Evolutionary conservation across 768 basidiomycete species (phyloP), one percentile per base, ranked within the genome.

Genomic region (Lactarius hengduanensis): DNA sequence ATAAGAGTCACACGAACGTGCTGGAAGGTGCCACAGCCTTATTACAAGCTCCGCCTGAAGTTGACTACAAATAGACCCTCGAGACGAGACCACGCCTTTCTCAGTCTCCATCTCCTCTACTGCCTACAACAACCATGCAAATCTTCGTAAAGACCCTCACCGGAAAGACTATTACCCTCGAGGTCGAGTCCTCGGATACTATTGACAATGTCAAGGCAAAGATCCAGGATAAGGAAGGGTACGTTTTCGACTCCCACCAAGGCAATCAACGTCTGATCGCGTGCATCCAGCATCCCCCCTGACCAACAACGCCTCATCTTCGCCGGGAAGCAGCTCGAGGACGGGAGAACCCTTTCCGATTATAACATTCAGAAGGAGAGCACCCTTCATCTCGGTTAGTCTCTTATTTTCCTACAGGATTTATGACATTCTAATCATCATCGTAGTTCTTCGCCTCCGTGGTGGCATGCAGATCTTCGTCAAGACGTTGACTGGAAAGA

Each of bases 151-250:
- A 85, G 79, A 82, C 81, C 41, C 79, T 83, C 65, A 90, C 88
- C 60, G 88, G 88, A 66, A 90, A 91, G 84, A 91, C 88, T 71
- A 88, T 89, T 77, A 88, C 87, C 61, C 84, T 88, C 63, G 87
- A 88, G 80, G 86, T 87, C 58, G 87, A 87, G 77, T 86, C 85
- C 55, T 87, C 86, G 3, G 86, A 87, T 74, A 87, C 86, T 67
- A 87, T 88, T 67, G 86, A 87, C 72, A 87, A 87, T 62, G 86
- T 87, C 60, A 88, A 87, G 79, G 84, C 87, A 73, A 92, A 92
- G 85, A 92, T 92, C 73, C 91, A 93, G 77, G 91, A 93, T 79
- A 92, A 93, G 81, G 91, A 92, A 76, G 88, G 87, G 89, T 87
- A 68, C 73, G 84, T 74, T 10, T 53, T 7, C 43, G 38, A 41